Percentiles rank a stretch among this genome's conserved stretches.
Conservation (phyloP, 345 rosid genomes). For the Erucastrum elatum region DNA sequence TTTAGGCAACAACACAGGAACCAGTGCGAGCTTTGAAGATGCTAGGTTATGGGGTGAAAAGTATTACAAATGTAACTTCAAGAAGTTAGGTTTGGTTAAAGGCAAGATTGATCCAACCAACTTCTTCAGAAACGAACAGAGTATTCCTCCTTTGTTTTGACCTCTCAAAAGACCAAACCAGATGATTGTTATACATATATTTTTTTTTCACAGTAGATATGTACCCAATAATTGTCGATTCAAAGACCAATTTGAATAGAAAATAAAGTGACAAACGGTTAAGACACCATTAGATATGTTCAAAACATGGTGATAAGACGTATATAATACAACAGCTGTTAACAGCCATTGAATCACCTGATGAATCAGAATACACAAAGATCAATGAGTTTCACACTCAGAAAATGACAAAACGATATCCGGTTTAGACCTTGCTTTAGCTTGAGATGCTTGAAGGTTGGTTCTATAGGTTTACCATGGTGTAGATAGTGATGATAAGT, state of each 20-base stretch:
- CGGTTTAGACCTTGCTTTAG: constrained; percentile 40
- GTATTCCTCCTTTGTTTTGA: constrained; percentile 39
- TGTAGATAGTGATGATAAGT: no score
- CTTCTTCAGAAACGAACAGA: constrained; percentile 43
- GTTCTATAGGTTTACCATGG: constrained; percentile 63
- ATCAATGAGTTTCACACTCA: constrained; percentile 23
- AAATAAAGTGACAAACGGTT: not conserved
- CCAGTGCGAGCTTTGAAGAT: constrained; percentile 26
- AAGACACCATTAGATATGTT: constrained; percentile 25
- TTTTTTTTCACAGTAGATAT: not conserved
- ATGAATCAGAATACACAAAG: constrained; percentile 23
- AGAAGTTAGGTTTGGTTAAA: constrained; percentile 33
- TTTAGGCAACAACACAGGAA: constrained; percentile 2
- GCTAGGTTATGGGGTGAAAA: constrained; percentile 38
- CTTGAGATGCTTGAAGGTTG: constrained; percentile 54
- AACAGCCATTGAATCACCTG: constrained; percentile 16
- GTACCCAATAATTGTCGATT: not conserved
- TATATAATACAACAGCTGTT: constrained; percentile 30
- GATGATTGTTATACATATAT: not conserved
- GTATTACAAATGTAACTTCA: constrained; percentile 36
- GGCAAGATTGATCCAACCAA: constrained; percentile 35
- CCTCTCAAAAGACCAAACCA: not conserved
- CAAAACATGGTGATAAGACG: constrained; percentile 30
- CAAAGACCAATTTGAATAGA: not conserved
- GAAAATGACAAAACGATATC: constrained; percentile 21